Evolutionary conservation across 139 green algal species (phyloP), one percentile per base, ranked within the genome.

Genomic region (Coelastrella sp.): DNA sequence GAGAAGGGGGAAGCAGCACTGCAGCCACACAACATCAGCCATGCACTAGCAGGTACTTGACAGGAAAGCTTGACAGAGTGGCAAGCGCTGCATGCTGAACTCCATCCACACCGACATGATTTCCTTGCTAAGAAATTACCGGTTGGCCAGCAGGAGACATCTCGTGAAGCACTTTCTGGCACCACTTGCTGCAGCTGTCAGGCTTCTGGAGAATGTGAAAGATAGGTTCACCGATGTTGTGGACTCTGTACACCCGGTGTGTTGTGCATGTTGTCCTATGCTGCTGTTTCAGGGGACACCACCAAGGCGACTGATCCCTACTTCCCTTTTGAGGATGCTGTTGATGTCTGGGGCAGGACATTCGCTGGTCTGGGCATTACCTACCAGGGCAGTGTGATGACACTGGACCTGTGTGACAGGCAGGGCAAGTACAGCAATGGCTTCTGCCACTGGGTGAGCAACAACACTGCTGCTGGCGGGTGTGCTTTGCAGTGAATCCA

Each of bases 351-450:
- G 89, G 96, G 94, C 6, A 92, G 95, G 76, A 96, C 95, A 82
- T 98, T 98, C 90, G 94, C 94, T 0, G 94, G 85, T 6, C 93
- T 98, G 91, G 95, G 95, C 85, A 98, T 98, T 88, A 82, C 91
- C 7, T 98, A 98, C 93, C 88, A 89, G 91, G 87, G 87, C 12
- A 92, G 92, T 27, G 94, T 92, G 59, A 97, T 97, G 96, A 94
- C 87, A 6, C 93, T 98, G 61, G 96, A 98, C 91, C 94, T 98
- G 11, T 96, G 93, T 60, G 95, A 97, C 87, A 91, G 93, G 59
- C 27, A 91, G 6, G 92, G 92, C 68, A 95, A 95, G 92, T 97
- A 97, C 93, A 90, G 60, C 87, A 97, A 97, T 85, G 96, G 96
- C 24, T 98, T 98, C 94, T 98, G 96, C 94, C 94, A 97, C 89